These are phyloP conservation scores for Diphasiastrum complanatum DNA, from an alignment of 83 land plant species.

Conservation along the genomic window DNA sequence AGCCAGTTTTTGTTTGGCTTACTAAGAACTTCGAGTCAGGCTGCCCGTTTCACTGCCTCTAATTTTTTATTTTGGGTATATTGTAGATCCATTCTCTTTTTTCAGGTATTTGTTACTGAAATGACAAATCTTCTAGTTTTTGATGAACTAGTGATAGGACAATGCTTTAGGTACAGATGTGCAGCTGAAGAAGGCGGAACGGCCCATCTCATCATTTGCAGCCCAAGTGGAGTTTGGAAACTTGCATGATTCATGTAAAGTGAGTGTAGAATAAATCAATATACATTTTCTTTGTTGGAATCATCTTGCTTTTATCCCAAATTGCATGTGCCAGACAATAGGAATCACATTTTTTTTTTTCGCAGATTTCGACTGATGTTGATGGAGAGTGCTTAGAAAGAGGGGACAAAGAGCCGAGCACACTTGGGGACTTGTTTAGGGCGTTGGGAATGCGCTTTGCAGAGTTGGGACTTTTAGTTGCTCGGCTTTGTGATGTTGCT, in stretches of 20 bases:
- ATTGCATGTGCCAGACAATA: neutral
- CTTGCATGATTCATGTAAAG: neutral
- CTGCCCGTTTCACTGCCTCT: no score
- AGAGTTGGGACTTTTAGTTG: slow-evolving; percentile 66
- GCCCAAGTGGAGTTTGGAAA: slow-evolving; percentile 51
- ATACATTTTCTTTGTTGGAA: neutral
- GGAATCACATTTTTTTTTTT: neutral
- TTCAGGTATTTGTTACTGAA: no score
- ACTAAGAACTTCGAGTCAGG: no score
- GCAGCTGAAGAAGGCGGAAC: slow-evolving; percentile 56
- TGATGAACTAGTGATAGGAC: slow-evolving; percentile 32
- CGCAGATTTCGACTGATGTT: slow-evolving; percentile 6
- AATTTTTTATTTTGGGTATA: no score
- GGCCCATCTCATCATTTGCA: slow-evolving; percentile 82
- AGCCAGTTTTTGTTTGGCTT: no score
- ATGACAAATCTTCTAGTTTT: no score
- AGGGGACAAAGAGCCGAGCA: slow-evolving; percentile 25
- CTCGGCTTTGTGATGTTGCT: slow-evolving; percentile 64
- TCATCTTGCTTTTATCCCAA: neutral
- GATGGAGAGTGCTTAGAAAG: neutral
- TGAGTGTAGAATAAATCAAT: slow-evolving; percentile 4
- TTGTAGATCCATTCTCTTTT: no score
- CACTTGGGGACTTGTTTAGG: slow-evolving; percentile 44
- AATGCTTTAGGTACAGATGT: slow-evolving; percentile 94
- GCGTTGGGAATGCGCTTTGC: slow-evolving; percentile 68